Evolutionary conservation across 805 yeast genomes (phyloP).

Genomic region (Yarrowia osloensis): DNA sequence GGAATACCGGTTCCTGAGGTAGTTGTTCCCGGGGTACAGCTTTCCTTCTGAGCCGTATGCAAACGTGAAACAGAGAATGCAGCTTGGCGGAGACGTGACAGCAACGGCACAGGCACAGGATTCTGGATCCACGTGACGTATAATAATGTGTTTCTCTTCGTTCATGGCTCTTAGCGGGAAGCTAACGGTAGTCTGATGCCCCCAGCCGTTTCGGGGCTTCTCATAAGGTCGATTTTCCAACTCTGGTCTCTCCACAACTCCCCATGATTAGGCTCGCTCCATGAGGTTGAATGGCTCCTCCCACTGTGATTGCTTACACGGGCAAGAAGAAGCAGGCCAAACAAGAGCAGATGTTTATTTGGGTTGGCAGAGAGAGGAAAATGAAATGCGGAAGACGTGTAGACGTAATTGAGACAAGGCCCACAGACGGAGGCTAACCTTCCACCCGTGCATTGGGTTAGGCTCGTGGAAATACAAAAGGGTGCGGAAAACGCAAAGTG

Average conservation of each 20-base stretch:
- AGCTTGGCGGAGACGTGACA: constrained; percentile 22
- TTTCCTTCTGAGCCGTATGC: constrained; percentile 24
- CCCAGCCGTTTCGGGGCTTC: neutral
- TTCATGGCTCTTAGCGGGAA: neutral
- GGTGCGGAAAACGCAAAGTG: neutral
- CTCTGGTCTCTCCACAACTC: neutral
- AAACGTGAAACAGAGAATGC: constrained; percentile 26
- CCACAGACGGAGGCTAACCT: neutral
- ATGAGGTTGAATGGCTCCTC: neutral
- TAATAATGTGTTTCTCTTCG: neutral
- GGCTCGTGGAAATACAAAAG: neutral
- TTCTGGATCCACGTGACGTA: neutral
- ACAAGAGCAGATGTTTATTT: neutral
- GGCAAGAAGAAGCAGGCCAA: neutral
- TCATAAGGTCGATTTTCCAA: neutral
- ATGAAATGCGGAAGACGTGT: constrained; percentile 18
- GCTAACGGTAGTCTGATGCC: neutral
- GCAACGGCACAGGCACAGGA: constrained; percentile 21
- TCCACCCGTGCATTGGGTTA: neutral
- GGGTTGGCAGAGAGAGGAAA: constrained; percentile 1
- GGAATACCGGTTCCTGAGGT: neutral
- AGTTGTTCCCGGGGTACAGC: constrained; percentile 25
- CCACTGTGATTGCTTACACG: neutral
- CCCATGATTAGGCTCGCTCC: neutral
- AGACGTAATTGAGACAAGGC: constrained; percentile 10